A percentile compares a stretch with the other conserved stretches of the same genome.
These are phyloP conservation scores for Podila epigama DNA, from an alignment of 192 early-diverging fungal species.

Conservation along the genomic window DNA sequence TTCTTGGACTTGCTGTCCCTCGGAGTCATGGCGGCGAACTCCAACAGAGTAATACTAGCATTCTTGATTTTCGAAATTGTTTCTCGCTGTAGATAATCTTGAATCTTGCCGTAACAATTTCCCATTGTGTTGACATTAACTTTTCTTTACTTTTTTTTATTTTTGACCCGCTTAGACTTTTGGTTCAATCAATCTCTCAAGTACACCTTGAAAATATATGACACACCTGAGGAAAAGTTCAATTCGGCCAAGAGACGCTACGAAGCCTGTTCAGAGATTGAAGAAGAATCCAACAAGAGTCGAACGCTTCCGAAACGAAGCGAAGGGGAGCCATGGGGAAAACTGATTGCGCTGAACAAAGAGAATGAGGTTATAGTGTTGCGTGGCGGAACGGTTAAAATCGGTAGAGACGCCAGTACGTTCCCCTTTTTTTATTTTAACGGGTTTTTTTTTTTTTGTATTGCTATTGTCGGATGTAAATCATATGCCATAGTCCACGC, in stretches of 20 bases:
- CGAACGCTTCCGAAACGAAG: background rate
- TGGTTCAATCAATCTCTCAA: background rate
- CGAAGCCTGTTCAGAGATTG: background rate
- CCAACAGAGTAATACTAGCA: background rate
- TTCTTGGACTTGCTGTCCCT: constrained; percentile 13
- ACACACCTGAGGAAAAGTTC: background rate
- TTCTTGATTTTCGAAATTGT: background rate
- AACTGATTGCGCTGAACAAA: too few species aligned
- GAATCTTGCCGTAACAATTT: background rate
- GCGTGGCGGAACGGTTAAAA: too few species aligned
- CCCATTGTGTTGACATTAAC: background rate
- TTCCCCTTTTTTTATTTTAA: too few species aligned
- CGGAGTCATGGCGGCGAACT: background rate
- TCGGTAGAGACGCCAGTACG: too few species aligned
- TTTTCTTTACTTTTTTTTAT: background rate
- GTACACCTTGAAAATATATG: background rate
- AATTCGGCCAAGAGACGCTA: background rate
- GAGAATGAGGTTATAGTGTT: too few species aligned
- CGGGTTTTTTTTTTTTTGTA: too few species aligned
- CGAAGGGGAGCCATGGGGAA: background rate
- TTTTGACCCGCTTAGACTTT: too few species aligned
- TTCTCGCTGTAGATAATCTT: background rate
- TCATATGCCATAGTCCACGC: too few species aligned
- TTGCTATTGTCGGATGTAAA: too few species aligned
- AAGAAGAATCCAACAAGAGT: background rate